A percentile compares a stretch with the other conserved stretches of the same genome.
These are phyloP conservation scores for Colletotrichum australisinense DNA, from an alignment of 2,329 filamentous ascomycete genomes.

Conservation along the genomic window DNA sequence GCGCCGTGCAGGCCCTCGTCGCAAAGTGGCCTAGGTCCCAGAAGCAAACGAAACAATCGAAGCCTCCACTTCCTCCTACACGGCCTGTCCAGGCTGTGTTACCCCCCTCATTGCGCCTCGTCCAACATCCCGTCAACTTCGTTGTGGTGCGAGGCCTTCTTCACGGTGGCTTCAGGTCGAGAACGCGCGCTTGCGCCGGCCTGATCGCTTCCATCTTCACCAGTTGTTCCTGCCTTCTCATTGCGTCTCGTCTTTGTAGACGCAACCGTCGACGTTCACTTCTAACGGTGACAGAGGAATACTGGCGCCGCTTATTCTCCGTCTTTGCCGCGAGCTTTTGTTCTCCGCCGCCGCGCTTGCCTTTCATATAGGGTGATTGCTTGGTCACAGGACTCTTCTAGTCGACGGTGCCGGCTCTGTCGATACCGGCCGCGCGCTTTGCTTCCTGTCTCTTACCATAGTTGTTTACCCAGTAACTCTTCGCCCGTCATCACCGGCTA, in stretches of 20 bases:
- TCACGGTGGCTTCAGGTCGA: constrained; percentile 22
- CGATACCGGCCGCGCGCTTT: constrained; percentile 13
- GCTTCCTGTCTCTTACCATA: neutral
- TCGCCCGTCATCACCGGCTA: neutral
- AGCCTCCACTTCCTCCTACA: constrained; percentile 27
- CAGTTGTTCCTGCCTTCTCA: neutral
- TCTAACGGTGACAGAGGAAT: neutral
- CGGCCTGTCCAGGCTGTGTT: constrained; percentile 30
- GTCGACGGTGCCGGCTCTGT: constrained; percentile 22
- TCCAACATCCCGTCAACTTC: constrained; percentile 28
- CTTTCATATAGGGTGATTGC: constrained; percentile 8
- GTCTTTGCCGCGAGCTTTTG: constrained; percentile 14
- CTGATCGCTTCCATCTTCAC: constrained; percentile 15
- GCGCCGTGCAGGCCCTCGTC: constrained; percentile 36
- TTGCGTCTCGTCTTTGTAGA: neutral
- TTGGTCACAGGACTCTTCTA: neutral
- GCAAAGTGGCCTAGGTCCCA: constrained; percentile 25
- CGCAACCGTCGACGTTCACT: neutral
- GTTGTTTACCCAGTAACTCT: constrained; percentile 15
- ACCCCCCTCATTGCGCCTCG: constrained; percentile 30
- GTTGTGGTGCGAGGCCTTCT: constrained; percentile 24
- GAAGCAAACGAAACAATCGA: constrained; percentile 33
- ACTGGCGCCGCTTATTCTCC: constrained; percentile 10
- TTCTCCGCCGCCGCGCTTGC: constrained; percentile 14
- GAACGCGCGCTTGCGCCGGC: constrained; percentile 35